Evolutionary conservation across 116 monocot genomes (phyloP).

Genomic region (Posidonia oceanica): DNA sequence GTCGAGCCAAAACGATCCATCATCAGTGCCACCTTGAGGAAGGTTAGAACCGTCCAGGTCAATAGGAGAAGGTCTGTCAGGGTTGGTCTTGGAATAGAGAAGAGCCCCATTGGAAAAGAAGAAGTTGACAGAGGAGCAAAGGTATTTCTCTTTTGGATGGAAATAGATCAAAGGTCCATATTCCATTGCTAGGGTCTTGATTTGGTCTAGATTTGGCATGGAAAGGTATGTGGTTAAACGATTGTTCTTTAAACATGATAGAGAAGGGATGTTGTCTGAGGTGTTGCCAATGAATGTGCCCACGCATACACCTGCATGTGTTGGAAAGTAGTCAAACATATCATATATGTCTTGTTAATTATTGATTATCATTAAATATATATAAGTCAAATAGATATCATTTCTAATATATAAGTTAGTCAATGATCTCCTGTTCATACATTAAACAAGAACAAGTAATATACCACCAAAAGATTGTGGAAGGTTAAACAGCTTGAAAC

Average conservation of each 20-base stretch:
- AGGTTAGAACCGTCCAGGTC: slow-evolving; percentile 45
- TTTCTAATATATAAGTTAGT: too few relatives aligned
- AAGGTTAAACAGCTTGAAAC: too few relatives aligned
- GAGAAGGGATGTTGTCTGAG: neutral
- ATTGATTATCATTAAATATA: too few relatives aligned
- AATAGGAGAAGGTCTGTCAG: slow-evolving; percentile 9
- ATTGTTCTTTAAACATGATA: slow-evolving; percentile 50
- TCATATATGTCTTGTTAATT: too few relatives aligned
- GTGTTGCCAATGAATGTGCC: slow-evolving; percentile 38
- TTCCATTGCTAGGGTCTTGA: slow-evolving; percentile 23
- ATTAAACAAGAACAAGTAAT: too few relatives aligned
- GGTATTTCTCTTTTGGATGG: slow-evolving; percentile 57
- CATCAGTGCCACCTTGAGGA: slow-evolving; percentile 58
- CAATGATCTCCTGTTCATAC: too few relatives aligned
- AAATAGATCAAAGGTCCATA: slow-evolving; percentile 52
- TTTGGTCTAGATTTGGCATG: slow-evolving; percentile 58
- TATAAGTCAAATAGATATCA: neutral
- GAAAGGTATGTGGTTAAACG: slow-evolving; percentile 8
- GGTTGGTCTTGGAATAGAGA: slow-evolving; percentile 34
- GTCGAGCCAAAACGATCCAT: slow-evolving; percentile 71
- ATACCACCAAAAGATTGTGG: too few relatives aligned
- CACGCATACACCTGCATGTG: slow-evolving; percentile 19
- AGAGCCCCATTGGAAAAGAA: slow-evolving; percentile 68
- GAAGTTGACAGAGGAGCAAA: slow-evolving; percentile 67
- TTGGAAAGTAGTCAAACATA: neutral